Evolutionary conservation across 2,329 filamentous ascomycete genomes (phyloP).

Genomic region (Colletotrichum coccodes): DNA sequence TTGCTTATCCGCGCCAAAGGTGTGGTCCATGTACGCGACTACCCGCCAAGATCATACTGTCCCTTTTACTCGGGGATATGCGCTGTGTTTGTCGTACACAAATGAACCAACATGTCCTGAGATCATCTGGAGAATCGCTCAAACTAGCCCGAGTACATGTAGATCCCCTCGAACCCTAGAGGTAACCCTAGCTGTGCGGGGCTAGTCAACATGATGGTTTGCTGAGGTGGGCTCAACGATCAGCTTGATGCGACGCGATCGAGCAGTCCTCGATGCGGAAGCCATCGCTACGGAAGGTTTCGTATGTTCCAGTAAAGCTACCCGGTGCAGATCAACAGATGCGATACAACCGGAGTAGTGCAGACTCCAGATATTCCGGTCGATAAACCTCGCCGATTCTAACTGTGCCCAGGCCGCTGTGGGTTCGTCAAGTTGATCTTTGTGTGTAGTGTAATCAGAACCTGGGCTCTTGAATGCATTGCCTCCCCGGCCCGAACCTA

Average conservation of each 20-base stretch:
- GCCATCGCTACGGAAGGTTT: neutral
- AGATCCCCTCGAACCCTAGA: neutral
- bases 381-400: neutral
- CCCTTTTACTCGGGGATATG: too few relatives aligned
- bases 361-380: neutral
- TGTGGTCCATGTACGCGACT: too few relatives aligned
- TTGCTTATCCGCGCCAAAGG: too few relatives aligned
- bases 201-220: neutral
- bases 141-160: neutral
- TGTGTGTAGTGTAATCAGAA: neutral
- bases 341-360: neutral
- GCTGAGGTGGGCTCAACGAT: neutral
- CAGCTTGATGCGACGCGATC: neutral
- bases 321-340: neutral
- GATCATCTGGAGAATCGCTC: neutral
- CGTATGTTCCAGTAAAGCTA: neutral
- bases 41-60: too few relatives aligned
- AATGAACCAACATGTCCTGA: neutral
- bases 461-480: neutral
- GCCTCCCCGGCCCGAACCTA: neutral
- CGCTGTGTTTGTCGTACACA: neutral
- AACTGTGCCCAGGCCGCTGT: neutral
- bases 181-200: neutral
- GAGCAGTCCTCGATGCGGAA: neutral
- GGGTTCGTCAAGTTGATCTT: neutral